Evolutionary conservation across 2,329 filamentous ascomycete genomes (phyloP), one percentile per base, ranked within the genome.

Genomic region (Cytospora schulzeri): DNA sequence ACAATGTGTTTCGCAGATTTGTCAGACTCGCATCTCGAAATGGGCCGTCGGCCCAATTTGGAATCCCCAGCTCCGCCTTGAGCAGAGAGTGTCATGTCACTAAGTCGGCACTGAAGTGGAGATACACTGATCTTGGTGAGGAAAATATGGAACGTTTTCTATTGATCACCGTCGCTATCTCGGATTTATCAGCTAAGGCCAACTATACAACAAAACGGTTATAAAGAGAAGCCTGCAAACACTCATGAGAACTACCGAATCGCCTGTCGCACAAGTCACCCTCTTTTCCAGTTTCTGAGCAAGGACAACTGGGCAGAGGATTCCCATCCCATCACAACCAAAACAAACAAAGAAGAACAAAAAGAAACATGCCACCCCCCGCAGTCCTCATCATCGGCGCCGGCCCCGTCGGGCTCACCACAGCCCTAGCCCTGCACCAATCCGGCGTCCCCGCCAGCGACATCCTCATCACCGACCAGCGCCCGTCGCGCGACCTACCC

Each of bases 351-450:
- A n/a, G n/a, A n/a, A n/a, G n/a, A 35, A 35, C 12, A 5, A 12
- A 5, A 38, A 6, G 31, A 3, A 22, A 6, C 1, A 66, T 64
- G 62, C 0, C 14, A 24, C 26, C 52, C 3, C 54, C 57, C 4
- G n/a, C 48, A 6, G 33, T 67, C 29, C 48, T 66, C n/a, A 64
- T 57, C 31, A 19, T 67, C n/a, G 65, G 65, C 26, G 65, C 65
- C 17, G 65, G 65, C 8, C 65, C 65, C 0, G 58, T 65, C 1
- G 65, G 65, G 66, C 56, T 67, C 12, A 59, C 52, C 31, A 57
- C 45, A 11, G 62, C 65, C 29, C 58, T 67, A 11, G 50, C 38
- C 26, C 65, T 67, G 2, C 64, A 66, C 15, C 54, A 60, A 29
- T 28, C n/a, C 4, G 64, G 62, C 22, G 53, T 66, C 4, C 57